phyloP scores from a whole-genome alignment of 2,329 filamentous ascomycete genomes.

The Clathrospora elynae region DNA sequence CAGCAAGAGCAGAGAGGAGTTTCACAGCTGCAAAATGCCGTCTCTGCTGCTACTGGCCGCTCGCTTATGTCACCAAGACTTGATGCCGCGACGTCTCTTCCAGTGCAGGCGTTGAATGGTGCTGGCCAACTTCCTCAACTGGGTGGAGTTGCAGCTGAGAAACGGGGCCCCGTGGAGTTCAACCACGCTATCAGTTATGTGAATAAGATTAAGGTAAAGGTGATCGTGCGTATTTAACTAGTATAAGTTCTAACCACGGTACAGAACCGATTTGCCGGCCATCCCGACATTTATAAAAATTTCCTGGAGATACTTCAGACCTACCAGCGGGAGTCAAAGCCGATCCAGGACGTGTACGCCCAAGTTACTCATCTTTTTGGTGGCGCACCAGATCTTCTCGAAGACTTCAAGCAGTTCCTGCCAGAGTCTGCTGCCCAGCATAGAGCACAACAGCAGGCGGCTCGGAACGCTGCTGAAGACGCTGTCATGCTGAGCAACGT shows the following conservation, averaged over 20 bases:
- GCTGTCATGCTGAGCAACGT: slow-evolving; percentile 68
- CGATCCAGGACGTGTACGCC: slow-evolving; percentile 96
- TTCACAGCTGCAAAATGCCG: slow-evolving; percentile 68
- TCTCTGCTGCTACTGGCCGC: slow-evolving; percentile 62
- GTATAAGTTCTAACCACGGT: slow-evolving; percentile 14
- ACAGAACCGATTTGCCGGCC: slow-evolving; percentile 93
- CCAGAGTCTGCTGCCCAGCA: slow-evolving; percentile 80
- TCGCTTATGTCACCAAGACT: slow-evolving; percentile 57
- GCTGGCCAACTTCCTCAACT: slow-evolving; percentile 63
- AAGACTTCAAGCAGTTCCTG: slow-evolving; percentile 98
- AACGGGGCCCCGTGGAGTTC: slow-evolving; percentile 93
- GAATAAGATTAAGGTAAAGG: slow-evolving; percentile 92
- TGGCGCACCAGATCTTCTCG: slow-evolving; percentile 87
- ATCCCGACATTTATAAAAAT: slow-evolving; percentile 98
- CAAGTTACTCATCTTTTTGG: slow-evolving; percentile 96
- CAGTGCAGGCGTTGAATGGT: slow-evolving; percentile 66
- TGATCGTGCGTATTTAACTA: slow-evolving; percentile 33
- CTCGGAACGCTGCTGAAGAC: slow-evolving; percentile 71
- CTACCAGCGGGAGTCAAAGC: slow-evolving; percentile 96
- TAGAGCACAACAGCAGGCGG: slow-evolving; percentile 61
- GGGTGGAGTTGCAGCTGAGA: slow-evolving; percentile 65
- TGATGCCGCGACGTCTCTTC: slow-evolving; percentile 55
- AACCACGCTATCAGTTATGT: slow-evolving; percentile 99
- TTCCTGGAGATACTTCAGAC: slow-evolving; percentile 98
- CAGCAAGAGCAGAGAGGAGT: slow-evolving; percentile 70